Conservation (phyloP, 78 protist species). For the Dictyostelium capitatum region DNA sequence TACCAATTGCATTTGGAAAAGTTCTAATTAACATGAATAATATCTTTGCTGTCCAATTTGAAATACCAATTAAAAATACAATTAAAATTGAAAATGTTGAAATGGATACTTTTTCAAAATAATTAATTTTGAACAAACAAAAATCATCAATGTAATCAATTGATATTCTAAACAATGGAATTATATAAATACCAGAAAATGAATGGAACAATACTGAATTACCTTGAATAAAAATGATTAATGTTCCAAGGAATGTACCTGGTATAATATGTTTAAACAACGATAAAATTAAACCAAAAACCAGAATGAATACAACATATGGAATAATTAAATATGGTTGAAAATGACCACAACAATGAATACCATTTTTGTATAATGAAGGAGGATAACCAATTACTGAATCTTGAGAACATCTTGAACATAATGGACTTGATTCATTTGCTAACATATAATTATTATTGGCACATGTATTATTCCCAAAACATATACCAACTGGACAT, state of each 20-base stretch:
- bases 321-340: background rate
- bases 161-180: constrained; percentile 6
- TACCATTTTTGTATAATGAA: too few species aligned
- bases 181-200: background rate
- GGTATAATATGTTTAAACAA: background rate
- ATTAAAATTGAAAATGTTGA: background rate
- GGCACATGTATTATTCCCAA: background rate
- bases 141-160: background rate
- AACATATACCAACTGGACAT: constrained; percentile 11
- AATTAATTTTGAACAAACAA: background rate
- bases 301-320: background rate
- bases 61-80: background rate
- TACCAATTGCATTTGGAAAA: background rate
- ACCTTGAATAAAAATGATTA: background rate
- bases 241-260: background rate
- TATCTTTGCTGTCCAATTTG: background rate
- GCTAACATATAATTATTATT: background rate
- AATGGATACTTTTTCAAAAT: background rate
- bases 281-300: background rate
- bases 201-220: background rate
- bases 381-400: background rate
- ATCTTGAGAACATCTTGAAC: background rate
- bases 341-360: background rate
- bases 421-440: background rate
- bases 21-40: background rate